Base-by-base conservation (phyloP, 208 protist species). In the Leishmania guyanensis region DNA sequence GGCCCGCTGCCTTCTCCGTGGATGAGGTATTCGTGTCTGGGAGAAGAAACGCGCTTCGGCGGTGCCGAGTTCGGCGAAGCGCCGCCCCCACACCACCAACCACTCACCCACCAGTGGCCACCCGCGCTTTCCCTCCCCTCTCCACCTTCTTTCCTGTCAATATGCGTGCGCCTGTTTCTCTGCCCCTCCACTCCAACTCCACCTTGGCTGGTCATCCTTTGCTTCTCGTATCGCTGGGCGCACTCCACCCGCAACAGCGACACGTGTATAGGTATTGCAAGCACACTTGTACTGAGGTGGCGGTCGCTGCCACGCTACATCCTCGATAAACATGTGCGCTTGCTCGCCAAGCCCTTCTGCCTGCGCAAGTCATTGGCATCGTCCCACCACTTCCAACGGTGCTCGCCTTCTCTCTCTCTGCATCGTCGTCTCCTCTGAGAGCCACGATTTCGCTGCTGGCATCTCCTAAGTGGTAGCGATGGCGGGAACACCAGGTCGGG, bases 71-170 rank as follows among this genome's bases (percentile, higher is more conserved):
- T 46, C 43, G 43, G 43, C 43, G 43, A 46, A 46, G 43, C 43
- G 43, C 43, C 43, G 4, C 4, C 43, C 43, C 43, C 43, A 46
- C 43, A 3, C 43, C 4, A 46, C 43, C 43, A 46, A 3, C 43
- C 43, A 46, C 43, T 46, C 43, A 46, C 43, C 43, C 43, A 46
- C 43, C 43, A n/a, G 56, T 33, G 14, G n/a, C 29, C 26, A 39
- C 29, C 16, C 75, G 39, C 54, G 12, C 43, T 14, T 36, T 33
- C 53, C 53, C 68, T 33, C 10, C 22, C 53, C 60, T 70, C 64
- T 79, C 65, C 50, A 72, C 39, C 80, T 82, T 76, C 36, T 69
- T 66, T 79, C 75, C 43, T 46, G 43, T 75, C 36, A 56, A 50
- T 65, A 43, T 83, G 29, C 53, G 26, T 48, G 26, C 10, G 50